Conservation (phyloP, 805 yeast genomes). For the Wickerhamiella domercqiae region DNA sequence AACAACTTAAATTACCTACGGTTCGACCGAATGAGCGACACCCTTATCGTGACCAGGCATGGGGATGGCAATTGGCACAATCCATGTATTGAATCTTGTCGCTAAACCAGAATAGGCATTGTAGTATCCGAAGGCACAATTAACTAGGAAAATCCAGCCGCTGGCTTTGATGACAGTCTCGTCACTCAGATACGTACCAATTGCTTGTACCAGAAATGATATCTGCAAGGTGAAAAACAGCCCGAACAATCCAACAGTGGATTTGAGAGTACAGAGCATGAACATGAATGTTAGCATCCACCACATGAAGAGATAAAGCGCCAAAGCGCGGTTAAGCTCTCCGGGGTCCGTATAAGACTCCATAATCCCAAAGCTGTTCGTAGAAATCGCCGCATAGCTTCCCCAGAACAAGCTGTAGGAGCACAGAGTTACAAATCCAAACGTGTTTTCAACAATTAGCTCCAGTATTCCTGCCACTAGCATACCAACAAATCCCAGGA, state of each 20-base stretch:
- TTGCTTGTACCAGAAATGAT: constrained; percentile 40
- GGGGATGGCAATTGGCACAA: constrained; percentile 34
- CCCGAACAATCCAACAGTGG: constrained; percentile 48
- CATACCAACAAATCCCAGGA: constrained; percentile 51
- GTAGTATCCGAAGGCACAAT: constrained; percentile 46
- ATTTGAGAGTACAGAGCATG: constrained; percentile 39
- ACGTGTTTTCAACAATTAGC: constrained; percentile 45
- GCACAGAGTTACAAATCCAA: constrained; percentile 49
- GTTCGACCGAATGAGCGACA: background rate
- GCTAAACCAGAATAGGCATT: constrained; percentile 51
- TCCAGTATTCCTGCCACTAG: constrained; percentile 54
- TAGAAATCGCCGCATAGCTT: constrained; percentile 42
- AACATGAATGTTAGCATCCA: constrained; percentile 29
- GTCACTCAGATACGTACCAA: constrained; percentile 31
- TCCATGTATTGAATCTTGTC: constrained; percentile 41
- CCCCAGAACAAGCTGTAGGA: constrained; percentile 63
- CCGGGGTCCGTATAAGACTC: constrained; percentile 30
- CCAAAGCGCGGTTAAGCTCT: constrained; percentile 2
- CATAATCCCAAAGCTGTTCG: constrained; percentile 44
- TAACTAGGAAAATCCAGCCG: constrained; percentile 43
- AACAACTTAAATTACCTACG: too few relatives aligned
- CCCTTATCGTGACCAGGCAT: constrained; percentile 28
- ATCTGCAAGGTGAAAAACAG: constrained; percentile 38
- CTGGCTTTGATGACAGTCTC: constrained; percentile 22
- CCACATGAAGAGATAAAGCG: constrained; percentile 2